Evolutionary conservation across 2,329 filamentous ascomycete species (phyloP).

Genomic region (Harringtonia lauricola): DNA sequence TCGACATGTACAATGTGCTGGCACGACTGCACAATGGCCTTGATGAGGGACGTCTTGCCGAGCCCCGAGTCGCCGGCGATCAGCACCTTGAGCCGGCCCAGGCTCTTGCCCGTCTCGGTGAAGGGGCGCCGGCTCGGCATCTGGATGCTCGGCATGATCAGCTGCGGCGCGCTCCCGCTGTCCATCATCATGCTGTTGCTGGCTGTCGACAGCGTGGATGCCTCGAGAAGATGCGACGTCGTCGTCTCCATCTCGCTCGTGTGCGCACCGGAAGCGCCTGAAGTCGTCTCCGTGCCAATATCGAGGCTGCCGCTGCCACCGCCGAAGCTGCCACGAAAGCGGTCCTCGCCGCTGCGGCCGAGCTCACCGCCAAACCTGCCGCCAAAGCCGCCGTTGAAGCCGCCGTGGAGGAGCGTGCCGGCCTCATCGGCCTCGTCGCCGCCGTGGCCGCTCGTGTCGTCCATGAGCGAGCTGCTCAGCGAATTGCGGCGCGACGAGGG

Average conservation of each 20-base stretch:
- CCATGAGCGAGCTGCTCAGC: conserved; percentile 33
- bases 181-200: conserved; percentile 26
- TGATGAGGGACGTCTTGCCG: conserved; percentile 84
- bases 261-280: background rate
- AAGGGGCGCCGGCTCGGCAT: conserved; percentile 87
- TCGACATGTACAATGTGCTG: conserved; percentile 94
- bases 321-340: background rate
- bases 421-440: conserved; percentile 35
- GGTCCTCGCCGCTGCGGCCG: background rate
- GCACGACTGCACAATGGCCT: conserved; percentile 75
- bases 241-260: too few relatives aligned
- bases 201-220: background rate
- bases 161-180: conserved; percentile 52
- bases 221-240: background rate
- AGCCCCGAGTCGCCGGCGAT: conserved; percentile 73
- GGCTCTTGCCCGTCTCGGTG: conserved; percentile 69
- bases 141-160: conserved; percentile 95
- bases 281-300: background rate
- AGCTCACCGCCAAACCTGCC: background rate
- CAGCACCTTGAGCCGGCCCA: conserved; percentile 83
- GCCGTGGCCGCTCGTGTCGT: conserved; percentile 18
- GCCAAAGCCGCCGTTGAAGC: background rate
- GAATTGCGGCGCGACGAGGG: conserved; percentile 40
- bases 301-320: background rate
- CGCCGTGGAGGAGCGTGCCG: too few relatives aligned